Evolutionary conservation across 441 rosid species (phyloP), one percentile per base, ranked within the genome.

Genomic region (Lepidium campestre): DNA sequence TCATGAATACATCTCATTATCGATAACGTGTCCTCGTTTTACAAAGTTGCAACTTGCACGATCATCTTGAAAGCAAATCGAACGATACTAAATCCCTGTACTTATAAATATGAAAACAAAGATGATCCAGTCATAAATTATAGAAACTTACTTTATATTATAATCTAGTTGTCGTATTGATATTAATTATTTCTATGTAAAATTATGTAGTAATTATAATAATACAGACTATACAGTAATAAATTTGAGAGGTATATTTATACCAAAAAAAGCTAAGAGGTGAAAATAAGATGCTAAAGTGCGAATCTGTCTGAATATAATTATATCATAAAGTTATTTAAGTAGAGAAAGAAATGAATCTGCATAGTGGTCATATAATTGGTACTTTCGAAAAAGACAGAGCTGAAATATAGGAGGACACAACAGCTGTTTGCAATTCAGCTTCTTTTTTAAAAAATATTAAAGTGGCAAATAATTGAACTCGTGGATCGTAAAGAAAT

Each of bases 391-490:
- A 73, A 60, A 73, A 73, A 35, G 77, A 73, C 73, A 67, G 45
- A 64, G 37, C 46, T 60, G 47, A 37, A 25, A 45, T 47, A 55
- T 18, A 67, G 48, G 62, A 61, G 40, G 68, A 67, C 50, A 67
- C 32, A 35, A 61, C 77, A 74, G 73, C 77, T 74, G 73, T 67
- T 39, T 62, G 65, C 77, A 62, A 54, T 67, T 73, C 58, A 60
- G 37, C 4, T 46, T 65, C 49, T 41, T 12, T 3, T 49, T 40
- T 29, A 12, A 31, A 64, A 17, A 50, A 65, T 40, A 42, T 53
- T 46, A 15, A 50, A 67, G 29, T 60, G 54, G 54, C 69, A 73
- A 73, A 73, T 73, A 53, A 73, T 73, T 67, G 73, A 46, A 73
- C 58, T 53, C 31, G 45, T 44, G 62, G 36, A 19, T 53, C 55